Evolutionary conservation across 23 red algal genomes (phyloP).

Genomic region (Cyanidioschyzon merolae): DNA sequence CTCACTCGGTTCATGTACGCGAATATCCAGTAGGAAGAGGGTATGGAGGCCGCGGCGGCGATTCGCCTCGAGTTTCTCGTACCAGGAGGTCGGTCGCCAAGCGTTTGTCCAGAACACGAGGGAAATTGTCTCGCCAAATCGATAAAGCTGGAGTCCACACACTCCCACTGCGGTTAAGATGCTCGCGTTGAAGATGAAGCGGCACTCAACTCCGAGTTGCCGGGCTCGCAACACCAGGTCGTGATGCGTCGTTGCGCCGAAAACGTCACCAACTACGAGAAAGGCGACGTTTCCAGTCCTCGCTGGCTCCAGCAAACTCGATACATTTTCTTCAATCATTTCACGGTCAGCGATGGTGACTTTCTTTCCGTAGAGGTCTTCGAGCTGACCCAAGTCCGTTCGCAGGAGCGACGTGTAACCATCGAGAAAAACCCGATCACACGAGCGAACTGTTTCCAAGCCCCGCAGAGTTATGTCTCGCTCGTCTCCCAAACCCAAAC

Average conservation of each 20-base stretch:
- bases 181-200: constrained; percentile 72
- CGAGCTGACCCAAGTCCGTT: constrained; percentile 24
- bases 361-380: constrained; percentile 44
- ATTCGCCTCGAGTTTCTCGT: constrained; percentile 56
- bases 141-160: constrained; percentile 89
- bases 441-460: constrained; percentile 36
- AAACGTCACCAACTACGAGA: constrained; percentile 88
- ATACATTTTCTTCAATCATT: constrained; percentile 64
- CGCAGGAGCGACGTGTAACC: constrained; percentile 80
- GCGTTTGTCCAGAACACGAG: constrained; percentile 66
- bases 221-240: constrained; percentile 74
- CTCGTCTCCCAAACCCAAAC: constrained; percentile 91
- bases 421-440: constrained; percentile 67
- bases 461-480: constrained; percentile 82
- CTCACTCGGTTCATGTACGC: constrained; percentile 73
- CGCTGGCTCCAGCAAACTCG: constrained; percentile 42
- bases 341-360: constrained; percentile 84
- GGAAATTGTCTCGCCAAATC: constrained; percentile 73
- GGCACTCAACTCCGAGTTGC: constrained; percentile 35
- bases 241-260: constrained; percentile 88
- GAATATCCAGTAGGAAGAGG: constrained; percentile 87
- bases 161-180: constrained; percentile 84
- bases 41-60: constrained; percentile 60
- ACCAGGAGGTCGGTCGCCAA: constrained; percentile 70
- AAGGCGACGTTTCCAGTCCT: constrained; percentile 62